Conservation (phyloP, 202 grass and related monocot genomes). For the Musa balbisiana region DNA sequence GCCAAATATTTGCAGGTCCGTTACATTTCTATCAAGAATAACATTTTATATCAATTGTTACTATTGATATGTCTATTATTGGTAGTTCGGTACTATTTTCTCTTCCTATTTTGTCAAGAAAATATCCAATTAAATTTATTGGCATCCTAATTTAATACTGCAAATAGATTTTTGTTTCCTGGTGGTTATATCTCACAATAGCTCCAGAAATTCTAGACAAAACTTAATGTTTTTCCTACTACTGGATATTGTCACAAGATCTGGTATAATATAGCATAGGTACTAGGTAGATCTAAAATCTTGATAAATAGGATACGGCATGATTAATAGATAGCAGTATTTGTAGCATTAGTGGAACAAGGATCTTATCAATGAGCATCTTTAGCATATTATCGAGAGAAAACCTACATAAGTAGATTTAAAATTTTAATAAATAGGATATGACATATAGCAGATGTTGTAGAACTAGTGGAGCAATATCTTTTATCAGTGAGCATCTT, state of each 20-base stretch:
- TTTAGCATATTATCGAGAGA: neutral
- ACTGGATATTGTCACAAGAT: neutral
- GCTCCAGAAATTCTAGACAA: neutral
- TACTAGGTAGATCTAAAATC: neutral
- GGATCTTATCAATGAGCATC: neutral
- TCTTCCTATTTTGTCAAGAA: neutral
- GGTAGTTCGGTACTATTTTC: no score
- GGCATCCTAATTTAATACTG: neutral
- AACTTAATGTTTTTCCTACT: neutral
- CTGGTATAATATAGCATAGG: neutral
- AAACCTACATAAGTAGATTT: no score
- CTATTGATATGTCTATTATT: neutral
- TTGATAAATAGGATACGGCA: neutral
- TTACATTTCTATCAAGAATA: neutral
- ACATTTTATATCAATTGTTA: neutral
- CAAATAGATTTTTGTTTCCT: neutral
- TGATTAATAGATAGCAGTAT: neutral
- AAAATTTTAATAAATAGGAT: no score
- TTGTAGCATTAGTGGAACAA: neutral
- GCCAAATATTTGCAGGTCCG: constrained; percentile 77
- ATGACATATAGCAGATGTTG: no score
- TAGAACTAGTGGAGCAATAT: no score
- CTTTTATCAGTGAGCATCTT: no score
- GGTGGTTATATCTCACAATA: neutral
- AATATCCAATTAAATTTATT: neutral